Evolutionary conservation across 2,329 filamentous ascomycete genomes (phyloP), one percentile per base, ranked within the genome.

Genomic region (Byssothecium circinans): DNA sequence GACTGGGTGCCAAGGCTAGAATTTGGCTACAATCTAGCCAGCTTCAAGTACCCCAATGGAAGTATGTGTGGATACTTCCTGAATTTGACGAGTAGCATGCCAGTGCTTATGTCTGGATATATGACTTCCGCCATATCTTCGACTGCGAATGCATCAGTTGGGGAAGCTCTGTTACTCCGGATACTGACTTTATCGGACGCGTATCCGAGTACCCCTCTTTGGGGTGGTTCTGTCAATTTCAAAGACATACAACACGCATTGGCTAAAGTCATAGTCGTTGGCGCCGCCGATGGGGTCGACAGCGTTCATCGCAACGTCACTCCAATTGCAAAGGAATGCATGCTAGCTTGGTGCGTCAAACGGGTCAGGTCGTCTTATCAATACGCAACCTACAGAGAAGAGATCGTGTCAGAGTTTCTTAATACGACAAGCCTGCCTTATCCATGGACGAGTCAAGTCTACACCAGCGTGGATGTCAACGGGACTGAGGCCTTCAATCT

Each of bases 51-150:
- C 38, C 53, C 57, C 0, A 65, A 62, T 8, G 50, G 27, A 1
- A 65, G 49, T 1, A 42, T 52, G 0, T 67, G 64, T 22, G 64
- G 64, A 0, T 55, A 62, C 20, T 68, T 61, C n/a, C 18, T 68
- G 0, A 68, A 64, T 8, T 19, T 43, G 0, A 64, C 36, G 3
- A 17, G 22, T 25, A 4, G 57, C 0, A 54, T 3, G 0, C 58
- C 62, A 0, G 17, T 57, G 0, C 33, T 65, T 0, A 47, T 65
- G 49, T 59, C 61, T 0, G 62, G 62, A 0, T 62, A 65, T 15
- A 5, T 14, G 12, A 27, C 36, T 23, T 3, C 8, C 11, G 5
- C 20, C n/a, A 25, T 15, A 25, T 18, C 4, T 25, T 20, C n/a
- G 19, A n/a, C 6, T 12, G 23, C 7, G 4, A 17, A 27, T 5